A percentile compares a stretch with the other conserved stretches of the same genome.
These are phyloP conservation scores for Dactylis glomerata DNA, from an alignment of 176 grass and related monocot species.

Conservation along the genomic window DNA sequence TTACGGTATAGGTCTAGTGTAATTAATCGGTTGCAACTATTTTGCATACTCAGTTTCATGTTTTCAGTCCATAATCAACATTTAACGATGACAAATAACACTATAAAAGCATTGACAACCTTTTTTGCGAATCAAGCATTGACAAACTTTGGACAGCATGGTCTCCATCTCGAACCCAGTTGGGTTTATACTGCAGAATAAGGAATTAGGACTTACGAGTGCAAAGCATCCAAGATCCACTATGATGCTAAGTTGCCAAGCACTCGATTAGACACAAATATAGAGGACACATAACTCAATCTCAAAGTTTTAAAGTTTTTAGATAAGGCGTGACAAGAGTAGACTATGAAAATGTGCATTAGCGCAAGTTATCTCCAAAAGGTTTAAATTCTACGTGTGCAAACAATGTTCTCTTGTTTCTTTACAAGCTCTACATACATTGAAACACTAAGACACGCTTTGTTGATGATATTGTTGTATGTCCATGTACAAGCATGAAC, in stretches of 20 bases:
- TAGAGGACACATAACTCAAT: background rate
- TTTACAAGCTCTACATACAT: background rate
- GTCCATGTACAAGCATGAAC: background rate
- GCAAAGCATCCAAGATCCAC: background rate
- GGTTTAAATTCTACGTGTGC: background rate
- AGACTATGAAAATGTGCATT: background rate
- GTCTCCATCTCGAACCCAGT: background rate
- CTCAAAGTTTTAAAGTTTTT: background rate
- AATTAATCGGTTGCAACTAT: background rate
- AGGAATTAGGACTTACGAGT: background rate
- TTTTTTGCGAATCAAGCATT: too few relatives aligned
- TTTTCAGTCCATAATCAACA: background rate
- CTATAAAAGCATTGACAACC: background rate
- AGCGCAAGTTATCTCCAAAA: background rate
- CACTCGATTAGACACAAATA: background rate
- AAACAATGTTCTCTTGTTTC: slow-evolving; percentile 5
- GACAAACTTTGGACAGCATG: background rate
- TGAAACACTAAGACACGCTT: background rate
- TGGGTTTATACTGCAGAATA: background rate
- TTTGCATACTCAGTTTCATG: background rate
- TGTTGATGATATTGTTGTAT: background rate
- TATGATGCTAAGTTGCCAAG: background rate
- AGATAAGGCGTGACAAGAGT: background rate
- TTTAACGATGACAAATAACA: background rate
- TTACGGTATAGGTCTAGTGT: background rate